Evolutionary conservation across 495 filamentous ascomycete genomes (phyloP).

Genomic region (Pyrenula aspistea): DNA sequence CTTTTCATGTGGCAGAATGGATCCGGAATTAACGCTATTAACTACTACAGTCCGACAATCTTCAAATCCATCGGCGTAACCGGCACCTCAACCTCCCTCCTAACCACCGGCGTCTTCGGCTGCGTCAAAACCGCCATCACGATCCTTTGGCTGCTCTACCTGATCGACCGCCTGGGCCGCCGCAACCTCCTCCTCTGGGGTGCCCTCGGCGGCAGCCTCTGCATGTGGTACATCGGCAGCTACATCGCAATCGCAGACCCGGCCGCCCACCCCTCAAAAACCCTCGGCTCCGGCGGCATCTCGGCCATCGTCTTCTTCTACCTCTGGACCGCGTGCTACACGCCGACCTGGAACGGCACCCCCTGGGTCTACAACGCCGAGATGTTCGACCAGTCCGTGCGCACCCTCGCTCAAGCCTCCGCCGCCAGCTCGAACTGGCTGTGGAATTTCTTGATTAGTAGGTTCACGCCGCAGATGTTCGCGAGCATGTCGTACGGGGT

Average conservation of each 20-base stretch:
- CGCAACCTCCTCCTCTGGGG: constrained; percentile 61
- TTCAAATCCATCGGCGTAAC: constrained; percentile 44
- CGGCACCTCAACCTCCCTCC: constrained; percentile 31
- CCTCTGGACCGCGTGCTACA: constrained; percentile 68
- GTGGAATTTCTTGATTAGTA: constrained; percentile 62
- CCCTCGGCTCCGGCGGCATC: constrained; percentile 45
- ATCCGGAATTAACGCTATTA: constrained; percentile 56
- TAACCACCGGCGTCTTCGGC: constrained; percentile 44
- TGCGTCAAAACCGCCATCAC: constrained; percentile 47
- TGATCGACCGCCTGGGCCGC: constrained; percentile 61
- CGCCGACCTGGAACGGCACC: constrained; percentile 63
- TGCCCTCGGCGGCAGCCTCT: constrained; percentile 52
- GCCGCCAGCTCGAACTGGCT: constrained; percentile 64
- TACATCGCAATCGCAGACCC: constrained; percentile 53
- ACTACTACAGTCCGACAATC: constrained; percentile 51
- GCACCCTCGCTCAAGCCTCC: constrained; percentile 55
- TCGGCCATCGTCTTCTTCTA: constrained; percentile 72
- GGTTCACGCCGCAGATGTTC: constrained; percentile 71
- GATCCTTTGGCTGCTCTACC: constrained; percentile 52
- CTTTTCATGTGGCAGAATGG: constrained; percentile 60
- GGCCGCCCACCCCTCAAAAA: constrained; percentile 19
- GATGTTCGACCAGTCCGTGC: constrained; percentile 50
- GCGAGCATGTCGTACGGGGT: constrained; percentile 56
- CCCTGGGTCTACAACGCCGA: constrained; percentile 57
- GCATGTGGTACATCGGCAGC: constrained; percentile 66